Percentiles rank a stretch among this genome's conserved stretches.
phyloP scores from a whole-genome alignment of 2,329 filamentous ascomycete species.

The Talaromyces albobiverticillius region DNA sequence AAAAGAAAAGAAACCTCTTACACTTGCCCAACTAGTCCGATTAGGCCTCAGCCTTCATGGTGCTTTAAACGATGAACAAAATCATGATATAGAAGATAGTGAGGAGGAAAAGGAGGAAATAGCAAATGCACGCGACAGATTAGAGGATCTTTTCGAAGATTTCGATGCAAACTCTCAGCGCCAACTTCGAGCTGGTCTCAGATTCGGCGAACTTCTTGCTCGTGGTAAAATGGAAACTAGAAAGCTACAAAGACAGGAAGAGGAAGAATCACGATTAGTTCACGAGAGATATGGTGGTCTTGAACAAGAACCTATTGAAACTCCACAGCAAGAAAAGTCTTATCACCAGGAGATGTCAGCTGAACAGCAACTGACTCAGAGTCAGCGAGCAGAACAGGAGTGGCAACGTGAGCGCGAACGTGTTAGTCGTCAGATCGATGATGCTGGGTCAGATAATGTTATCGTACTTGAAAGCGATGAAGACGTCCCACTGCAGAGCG shows the following conservation, averaged over 20 bases:
- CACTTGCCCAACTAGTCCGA: slow-evolving; percentile 34
- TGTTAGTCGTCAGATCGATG: slow-evolving; percentile 42
- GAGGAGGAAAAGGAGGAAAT: slow-evolving; percentile 17
- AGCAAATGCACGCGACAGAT: slow-evolving; percentile 24
- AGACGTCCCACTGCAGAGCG: slow-evolving; percentile 17
- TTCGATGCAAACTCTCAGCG: slow-evolving; percentile 37
- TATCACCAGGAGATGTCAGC: not conserved
- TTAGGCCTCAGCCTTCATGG: slow-evolving; percentile 37
- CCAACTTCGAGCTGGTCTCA: slow-evolving; percentile 40
- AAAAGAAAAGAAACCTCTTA: slow-evolving; percentile 23
- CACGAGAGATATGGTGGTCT: not conserved
- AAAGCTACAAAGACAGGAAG: slow-evolving; percentile 1
- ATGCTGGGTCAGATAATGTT: slow-evolving; percentile 41
- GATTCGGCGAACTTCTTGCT: slow-evolving; percentile 43
- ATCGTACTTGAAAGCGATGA: slow-evolving; percentile 45
- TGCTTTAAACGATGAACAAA: slow-evolving; percentile 20
- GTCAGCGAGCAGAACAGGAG: slow-evolving; percentile 34
- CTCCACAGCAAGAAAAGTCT: slow-evolving; percentile 1
- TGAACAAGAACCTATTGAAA: not conserved
- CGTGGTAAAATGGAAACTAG: slow-evolving; percentile 27
- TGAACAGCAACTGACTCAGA: slow-evolving; percentile 17
- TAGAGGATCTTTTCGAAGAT: slow-evolving; percentile 36
- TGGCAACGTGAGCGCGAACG: slow-evolving; percentile 47
- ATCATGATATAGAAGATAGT: not conserved
- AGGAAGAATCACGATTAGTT: slow-evolving; percentile 1